Percentiles rank a stretch among this genome's conserved stretches.
Conservation (phyloP, 2,329 filamentous ascomycete genomes). For the Fusarium concolor region DNA sequence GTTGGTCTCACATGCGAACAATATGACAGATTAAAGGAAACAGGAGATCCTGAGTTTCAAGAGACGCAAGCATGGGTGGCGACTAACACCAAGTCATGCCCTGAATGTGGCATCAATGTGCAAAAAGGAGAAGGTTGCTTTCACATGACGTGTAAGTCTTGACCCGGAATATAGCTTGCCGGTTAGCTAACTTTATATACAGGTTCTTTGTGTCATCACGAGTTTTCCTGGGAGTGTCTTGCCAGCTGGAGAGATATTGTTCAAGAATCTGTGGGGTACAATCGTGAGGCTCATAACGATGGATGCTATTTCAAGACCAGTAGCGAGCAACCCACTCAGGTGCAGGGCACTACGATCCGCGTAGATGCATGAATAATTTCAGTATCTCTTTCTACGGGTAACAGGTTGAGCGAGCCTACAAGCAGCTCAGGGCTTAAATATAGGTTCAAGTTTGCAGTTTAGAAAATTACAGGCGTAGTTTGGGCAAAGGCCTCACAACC, state of each 20-base stretch:
- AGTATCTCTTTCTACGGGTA: too few relatives aligned
- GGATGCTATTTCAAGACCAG: conserved; percentile 16
- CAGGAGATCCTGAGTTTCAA: conserved; percentile 1
- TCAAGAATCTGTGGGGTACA: conserved; percentile 1
- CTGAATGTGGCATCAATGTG: conserved; percentile 6
- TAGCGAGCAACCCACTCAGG: too few relatives aligned
- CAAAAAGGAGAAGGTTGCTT: conserved; percentile 20
- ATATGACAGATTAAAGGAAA: background rate
- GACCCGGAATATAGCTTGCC: background rate
- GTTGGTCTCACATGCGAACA: conserved; percentile 2
- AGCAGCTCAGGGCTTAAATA: too few relatives aligned
- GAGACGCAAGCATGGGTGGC: conserved; percentile 4
- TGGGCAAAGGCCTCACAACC: too few relatives aligned
- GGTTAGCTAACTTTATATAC: background rate
- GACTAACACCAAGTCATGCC: conserved; percentile 17
- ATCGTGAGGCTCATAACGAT: conserved; percentile 7
- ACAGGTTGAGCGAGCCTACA: too few relatives aligned
- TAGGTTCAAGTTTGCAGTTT: too few relatives aligned
- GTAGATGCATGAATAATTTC: too few relatives aligned
- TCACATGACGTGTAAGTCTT: conserved; percentile 21
- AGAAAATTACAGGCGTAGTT: too few relatives aligned
- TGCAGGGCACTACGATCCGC: too few relatives aligned
- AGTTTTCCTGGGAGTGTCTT: conserved; percentile 27
- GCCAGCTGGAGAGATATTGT: conserved; percentile 18
- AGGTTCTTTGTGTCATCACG: conserved; percentile 5